Conservation (phyloP, 345 rosid species). For the Excoecaria agallocha region DNA sequence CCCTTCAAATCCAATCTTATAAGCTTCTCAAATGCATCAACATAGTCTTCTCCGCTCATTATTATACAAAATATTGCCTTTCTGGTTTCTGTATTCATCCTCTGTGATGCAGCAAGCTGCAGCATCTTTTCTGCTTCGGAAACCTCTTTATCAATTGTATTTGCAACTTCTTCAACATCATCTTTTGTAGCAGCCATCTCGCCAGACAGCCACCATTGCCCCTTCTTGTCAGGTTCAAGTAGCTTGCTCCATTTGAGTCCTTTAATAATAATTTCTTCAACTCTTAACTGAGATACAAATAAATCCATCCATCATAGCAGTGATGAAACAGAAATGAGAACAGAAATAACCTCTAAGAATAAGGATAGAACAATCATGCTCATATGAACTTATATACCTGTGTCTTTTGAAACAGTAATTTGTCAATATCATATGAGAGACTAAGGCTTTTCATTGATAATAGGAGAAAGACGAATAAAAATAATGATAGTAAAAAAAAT, state of each 20-base stretch:
- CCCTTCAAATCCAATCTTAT: conserved; percentile 77
- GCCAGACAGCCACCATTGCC: conserved; percentile 93
- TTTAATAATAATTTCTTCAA: conserved; percentile 53
- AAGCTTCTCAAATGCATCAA: conserved; percentile 91
- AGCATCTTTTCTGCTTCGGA: conserved; percentile 83
- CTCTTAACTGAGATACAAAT: conserved; percentile 49
- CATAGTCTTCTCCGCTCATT: conserved; percentile 93
- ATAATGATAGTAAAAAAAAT: too few relatives aligned
- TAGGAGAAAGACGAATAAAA: too few relatives aligned
- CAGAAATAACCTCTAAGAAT: not conserved
- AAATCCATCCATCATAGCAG: not conserved
- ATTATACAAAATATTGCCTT: conserved; percentile 89
- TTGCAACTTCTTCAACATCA: conserved; percentile 61
- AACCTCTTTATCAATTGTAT: conserved; percentile 78
- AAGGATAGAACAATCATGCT: not conserved
- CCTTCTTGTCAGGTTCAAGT: conserved; percentile 81
- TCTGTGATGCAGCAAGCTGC: conserved; percentile 85
- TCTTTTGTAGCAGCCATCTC: conserved; percentile 40
- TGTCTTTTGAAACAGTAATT: not conserved
- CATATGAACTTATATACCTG: not conserved
- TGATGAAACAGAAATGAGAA: not conserved
- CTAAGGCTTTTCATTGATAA: not conserved
- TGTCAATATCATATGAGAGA: not conserved
- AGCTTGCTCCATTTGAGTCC: conserved; percentile 90
- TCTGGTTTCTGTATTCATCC: conserved; percentile 92